Base-by-base conservation (phyloP, 2,329 filamentous ascomycete species). In the Lasiodiplodia sp. region DNA sequence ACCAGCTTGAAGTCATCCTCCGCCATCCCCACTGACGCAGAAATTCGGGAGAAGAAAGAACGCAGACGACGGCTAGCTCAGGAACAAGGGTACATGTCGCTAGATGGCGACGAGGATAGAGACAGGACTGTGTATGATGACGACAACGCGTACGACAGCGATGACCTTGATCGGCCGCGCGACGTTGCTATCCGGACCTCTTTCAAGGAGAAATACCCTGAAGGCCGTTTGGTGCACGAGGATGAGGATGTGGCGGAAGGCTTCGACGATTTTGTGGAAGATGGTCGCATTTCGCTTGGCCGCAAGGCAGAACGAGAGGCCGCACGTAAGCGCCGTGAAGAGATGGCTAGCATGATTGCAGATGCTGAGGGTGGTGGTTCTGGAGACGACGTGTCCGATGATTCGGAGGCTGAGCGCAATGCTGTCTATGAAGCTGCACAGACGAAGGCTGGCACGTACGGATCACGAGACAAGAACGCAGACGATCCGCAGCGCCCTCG, bases 211-310 rank as follows among this genome's bases (percentile, higher is more conserved):
- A 88, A 91, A 71, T 86, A 88, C 40, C 87, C 76, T 4, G 82
- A 94, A 70, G 92, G 91, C 6, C 87, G 95, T 1, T 86, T 98
- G 2, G 87, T 94, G 6, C 87, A 86, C 52, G 94, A 97, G 40
- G 95, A 98, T 73, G 95, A 98, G 77, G 93, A 98, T 75, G 86
- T 97, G 0, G 92, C 92, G 47, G 96, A 98, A 81, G 94, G 94
- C 0, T 98, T 97, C 73, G 95, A 98, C 70, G 91, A 95, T 67
- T 97, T 92, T 74, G 92, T 96, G 10, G 92, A 96, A 51, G 93
- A 97, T 76, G 93, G 92, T 10, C 88, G 88, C 8, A 87, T 97
- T 11, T 88, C 92, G 1, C 84, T 97, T 0, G 93, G 94, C 40
- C 89, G 86, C 70, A 92, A 91, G 70, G 93, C 93, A 0, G 92